A percentile compares a stretch with the other conserved stretches of the same genome.
phyloP scores from a whole-genome alignment of 768 basidiomycete species.

The Macrolepiota albuminosa region DNA sequence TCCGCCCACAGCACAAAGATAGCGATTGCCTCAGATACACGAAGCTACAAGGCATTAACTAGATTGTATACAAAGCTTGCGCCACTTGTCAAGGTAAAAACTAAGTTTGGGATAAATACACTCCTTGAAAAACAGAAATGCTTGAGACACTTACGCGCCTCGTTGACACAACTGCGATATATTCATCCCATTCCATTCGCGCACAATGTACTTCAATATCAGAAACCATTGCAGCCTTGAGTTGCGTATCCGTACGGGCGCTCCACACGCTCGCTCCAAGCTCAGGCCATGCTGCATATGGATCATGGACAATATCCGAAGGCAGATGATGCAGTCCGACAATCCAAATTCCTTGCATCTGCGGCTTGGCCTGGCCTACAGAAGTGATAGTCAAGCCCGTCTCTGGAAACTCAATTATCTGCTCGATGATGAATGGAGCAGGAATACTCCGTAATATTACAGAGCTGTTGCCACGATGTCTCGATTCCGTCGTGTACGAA shows the following conservation, averaged over 20 bases:
- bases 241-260: background rate
- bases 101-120: background rate
- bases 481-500: background rate
- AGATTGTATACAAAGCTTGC: background rate
- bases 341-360: no score
- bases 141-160: background rate
- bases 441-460: background rate
- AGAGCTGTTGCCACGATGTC: background rate
- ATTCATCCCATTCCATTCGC: background rate
- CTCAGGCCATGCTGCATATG: background rate
- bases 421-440: background rate
- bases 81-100: background rate
- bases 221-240: background rate
- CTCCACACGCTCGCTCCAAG: background rate
- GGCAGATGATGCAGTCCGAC: background rate
- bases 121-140: background rate
- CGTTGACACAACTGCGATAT: background rate
- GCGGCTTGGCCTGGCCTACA: background rate
- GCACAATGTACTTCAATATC: background rate
- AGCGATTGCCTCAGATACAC: background rate
- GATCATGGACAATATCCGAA: background rate
- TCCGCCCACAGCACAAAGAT: background rate
- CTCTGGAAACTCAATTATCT: background rate
- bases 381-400: background rate
- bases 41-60: background rate